These are phyloP conservation scores for Chaetomium fimeti DNA, from an alignment of 495 filamentous ascomycete genomes.

Conservation along the genomic window DNA sequence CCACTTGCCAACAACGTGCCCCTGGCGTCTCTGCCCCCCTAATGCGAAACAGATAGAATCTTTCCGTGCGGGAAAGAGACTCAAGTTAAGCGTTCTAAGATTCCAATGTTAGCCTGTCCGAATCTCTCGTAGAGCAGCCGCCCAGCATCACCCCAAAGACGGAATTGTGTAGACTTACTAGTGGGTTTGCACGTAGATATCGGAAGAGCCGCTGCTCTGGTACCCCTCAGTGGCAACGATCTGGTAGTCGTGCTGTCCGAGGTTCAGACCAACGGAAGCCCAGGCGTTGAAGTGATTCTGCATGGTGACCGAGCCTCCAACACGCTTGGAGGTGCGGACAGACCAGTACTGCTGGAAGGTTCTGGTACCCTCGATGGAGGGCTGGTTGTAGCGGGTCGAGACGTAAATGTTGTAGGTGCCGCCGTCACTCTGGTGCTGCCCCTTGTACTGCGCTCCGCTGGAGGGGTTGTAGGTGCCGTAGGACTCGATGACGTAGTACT, in stretches of 20 bases:
- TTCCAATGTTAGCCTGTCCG: no score
- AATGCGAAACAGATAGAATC: no score
- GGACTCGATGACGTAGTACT: slow-evolving; percentile 60
- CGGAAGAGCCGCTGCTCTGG: slow-evolving; percentile 43
- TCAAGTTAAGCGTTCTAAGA: no score
- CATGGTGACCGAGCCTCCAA: slow-evolving; percentile 48
- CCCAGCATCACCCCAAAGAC: no score
- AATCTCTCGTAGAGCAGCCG: no score
- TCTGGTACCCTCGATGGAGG: slow-evolving; percentile 52
- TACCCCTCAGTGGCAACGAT: slow-evolving; percentile 60
- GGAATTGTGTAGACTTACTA: neutral
- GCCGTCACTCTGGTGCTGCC: slow-evolving; percentile 59
- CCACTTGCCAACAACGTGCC: no score
- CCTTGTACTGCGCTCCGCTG: slow-evolving; percentile 47
- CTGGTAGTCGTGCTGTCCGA: slow-evolving; percentile 59
- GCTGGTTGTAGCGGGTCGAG: slow-evolving; percentile 57
- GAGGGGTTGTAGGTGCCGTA: slow-evolving; percentile 56
- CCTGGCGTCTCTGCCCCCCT: no score
- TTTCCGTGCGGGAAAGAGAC: no score
- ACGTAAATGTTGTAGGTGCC: slow-evolving; percentile 62
- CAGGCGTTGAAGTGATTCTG: slow-evolving; percentile 65
- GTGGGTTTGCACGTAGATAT: slow-evolving; percentile 5
- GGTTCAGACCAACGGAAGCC: slow-evolving; percentile 47
- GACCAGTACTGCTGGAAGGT: slow-evolving; percentile 60
- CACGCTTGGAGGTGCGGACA: slow-evolving; percentile 49